phyloP scores from a whole-genome alignment of 192 early-diverging fungal genomes.

The Podila verticillata region DNA sequence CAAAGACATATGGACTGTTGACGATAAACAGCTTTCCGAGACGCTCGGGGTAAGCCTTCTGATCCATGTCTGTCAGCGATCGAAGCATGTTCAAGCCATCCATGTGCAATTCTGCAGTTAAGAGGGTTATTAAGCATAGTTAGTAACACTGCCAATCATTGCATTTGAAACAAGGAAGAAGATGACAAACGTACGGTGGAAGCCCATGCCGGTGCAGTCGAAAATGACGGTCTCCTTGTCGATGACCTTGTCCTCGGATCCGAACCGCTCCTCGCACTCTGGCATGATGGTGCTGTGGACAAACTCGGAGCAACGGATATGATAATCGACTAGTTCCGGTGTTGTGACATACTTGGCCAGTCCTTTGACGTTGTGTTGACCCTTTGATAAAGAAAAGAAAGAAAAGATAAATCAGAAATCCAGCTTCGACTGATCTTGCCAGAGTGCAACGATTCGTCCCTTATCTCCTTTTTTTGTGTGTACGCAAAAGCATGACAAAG shows the following conservation, averaged over 20 bases:
- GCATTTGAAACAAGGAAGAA: background rate
- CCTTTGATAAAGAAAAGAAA: conserved; percentile 39
- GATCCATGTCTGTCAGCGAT: conserved; percentile 84
- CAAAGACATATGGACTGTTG: conserved; percentile 92
- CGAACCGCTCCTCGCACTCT: conserved; percentile 79
- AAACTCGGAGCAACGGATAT: conserved; percentile 78
- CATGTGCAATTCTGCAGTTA: conserved; percentile 63
- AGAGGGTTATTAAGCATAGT: background rate
- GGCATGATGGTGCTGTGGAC: conserved; percentile 75
- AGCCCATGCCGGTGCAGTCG: conserved; percentile 89
- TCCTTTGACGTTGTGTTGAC: conserved; percentile 71
- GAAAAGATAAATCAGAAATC: background rate
- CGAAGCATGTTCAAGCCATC: conserved; percentile 75
- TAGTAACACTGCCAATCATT: conserved; percentile 2
- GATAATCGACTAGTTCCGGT: conserved; percentile 72
- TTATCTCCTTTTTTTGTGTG: background rate
- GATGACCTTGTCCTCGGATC: conserved; percentile 62
- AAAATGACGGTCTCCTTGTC: conserved; percentile 90
- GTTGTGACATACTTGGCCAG: conserved; percentile 67
- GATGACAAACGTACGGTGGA: conserved; percentile 66
- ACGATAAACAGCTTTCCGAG: conserved; percentile 92
- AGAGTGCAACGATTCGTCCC: background rate
- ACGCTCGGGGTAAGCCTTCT: conserved; percentile 95
- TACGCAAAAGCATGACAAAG: background rate
- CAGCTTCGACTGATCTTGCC: background rate